Conservation (phyloP, 2,329 filamentous ascomycete genomes). For the Alternaria ventricosa region DNA sequence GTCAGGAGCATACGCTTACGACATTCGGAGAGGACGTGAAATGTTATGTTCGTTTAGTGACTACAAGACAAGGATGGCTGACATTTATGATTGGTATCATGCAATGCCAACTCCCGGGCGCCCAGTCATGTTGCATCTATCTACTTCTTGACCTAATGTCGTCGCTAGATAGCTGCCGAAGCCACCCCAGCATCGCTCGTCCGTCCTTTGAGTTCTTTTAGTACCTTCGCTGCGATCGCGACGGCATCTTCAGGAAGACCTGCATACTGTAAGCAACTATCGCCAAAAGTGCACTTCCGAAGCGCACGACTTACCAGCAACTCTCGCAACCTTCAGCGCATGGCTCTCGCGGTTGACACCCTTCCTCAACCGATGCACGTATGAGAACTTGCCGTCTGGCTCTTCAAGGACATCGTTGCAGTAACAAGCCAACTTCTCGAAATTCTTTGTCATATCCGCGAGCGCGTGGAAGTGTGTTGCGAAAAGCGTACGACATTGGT, state of each 20-base stretch:
- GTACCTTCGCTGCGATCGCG: constrained; percentile 66
- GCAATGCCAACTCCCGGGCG: background rate
- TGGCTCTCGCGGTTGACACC: constrained; percentile 89
- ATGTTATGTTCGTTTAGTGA: background rate
- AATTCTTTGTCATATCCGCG: constrained; percentile 73
- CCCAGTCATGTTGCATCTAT: background rate
- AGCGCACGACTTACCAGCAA: constrained; percentile 65
- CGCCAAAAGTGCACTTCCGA: background rate
- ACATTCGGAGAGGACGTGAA: background rate
- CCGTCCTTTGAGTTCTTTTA: constrained; percentile 47
- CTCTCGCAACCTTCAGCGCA: constrained; percentile 88
- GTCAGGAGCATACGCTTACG: background rate
- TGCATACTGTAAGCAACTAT: constrained; percentile 18
- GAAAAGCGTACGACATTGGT: constrained; percentile 82
- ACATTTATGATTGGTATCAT: background rate
- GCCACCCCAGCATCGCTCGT: background rate
- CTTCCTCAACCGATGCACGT: constrained; percentile 79
- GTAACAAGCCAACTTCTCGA: constrained; percentile 71
- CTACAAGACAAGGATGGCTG: background rate
- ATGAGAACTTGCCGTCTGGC: constrained; percentile 69
- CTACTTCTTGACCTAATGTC: background rate
- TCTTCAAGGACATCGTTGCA: constrained; percentile 90
- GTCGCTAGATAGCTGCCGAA: background rate
- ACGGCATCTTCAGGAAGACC: constrained; percentile 76
- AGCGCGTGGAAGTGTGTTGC: constrained; percentile 93